These are phyloP conservation scores for Quercus variabilis DNA, from an alignment of 306 rosid species.

Conservation along the genomic window DNA sequence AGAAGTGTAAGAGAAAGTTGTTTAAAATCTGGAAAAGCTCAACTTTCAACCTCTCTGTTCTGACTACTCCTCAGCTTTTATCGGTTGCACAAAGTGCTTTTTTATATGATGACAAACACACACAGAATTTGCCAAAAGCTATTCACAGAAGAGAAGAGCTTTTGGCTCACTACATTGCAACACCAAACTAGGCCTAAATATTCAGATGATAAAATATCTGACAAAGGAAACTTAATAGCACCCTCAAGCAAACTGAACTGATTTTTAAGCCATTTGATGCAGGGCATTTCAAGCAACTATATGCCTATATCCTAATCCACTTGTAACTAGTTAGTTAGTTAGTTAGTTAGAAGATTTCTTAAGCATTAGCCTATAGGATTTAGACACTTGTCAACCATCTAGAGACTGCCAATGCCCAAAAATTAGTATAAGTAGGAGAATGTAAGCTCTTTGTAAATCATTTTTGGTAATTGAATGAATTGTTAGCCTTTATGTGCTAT, in stretches of 20 bases:
- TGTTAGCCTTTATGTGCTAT: no score
- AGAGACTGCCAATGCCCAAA: no score
- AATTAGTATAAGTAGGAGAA: no score
- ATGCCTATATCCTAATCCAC: no score
- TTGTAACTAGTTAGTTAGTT: no score
- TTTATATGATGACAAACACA: neutral
- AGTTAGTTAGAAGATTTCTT: no score
- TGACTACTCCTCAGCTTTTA: neutral
- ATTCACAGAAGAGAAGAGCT: neutral
- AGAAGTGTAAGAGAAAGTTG: neutral
- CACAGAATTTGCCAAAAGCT: neutral
- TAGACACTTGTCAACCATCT: no score
- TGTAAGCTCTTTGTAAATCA: no score
- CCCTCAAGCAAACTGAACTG: neutral
- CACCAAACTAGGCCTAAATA: neutral
- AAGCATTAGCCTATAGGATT: no score
- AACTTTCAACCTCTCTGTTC: neutral
- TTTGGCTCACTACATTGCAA: neutral
- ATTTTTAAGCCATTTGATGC: neutral
- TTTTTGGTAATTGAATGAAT: no score
- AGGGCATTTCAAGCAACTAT: no score
- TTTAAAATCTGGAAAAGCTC: neutral
- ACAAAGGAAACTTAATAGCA: neutral
- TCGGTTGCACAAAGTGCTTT: neutral
- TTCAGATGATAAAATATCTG: neutral